Evolutionary conservation across 192 early-diverging fungal species (phyloP).

Genomic region (Coemansia furcata): DNA sequence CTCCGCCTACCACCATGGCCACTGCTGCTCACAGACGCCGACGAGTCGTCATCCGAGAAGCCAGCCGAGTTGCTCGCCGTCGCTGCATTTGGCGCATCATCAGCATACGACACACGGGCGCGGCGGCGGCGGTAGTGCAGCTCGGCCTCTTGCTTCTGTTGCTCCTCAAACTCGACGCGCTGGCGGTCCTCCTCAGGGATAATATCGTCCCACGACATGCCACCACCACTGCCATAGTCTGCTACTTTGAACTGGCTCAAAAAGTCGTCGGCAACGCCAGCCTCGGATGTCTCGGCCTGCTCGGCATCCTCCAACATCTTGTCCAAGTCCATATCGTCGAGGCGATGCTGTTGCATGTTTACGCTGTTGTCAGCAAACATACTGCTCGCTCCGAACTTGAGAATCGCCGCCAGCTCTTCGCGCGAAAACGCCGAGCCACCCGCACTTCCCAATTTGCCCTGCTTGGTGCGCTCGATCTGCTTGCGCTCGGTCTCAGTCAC

Average conservation of each 20-base stretch:
- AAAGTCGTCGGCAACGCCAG: constrained; percentile 83
- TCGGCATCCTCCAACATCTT: constrained; percentile 96
- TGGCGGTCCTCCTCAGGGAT: constrained; percentile 86
- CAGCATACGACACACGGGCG: constrained; percentile 63
- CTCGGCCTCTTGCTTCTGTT: constrained; percentile 60
- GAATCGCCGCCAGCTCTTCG: constrained; percentile 90
- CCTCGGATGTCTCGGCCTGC: constrained; percentile 74
- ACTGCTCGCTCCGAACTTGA: constrained; percentile 98
- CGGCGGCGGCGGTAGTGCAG: constrained; percentile 58
- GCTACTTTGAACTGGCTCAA: constrained; percentile 91
- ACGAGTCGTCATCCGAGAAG: constrained; percentile 26
- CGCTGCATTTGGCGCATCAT: constrained; percentile 53
- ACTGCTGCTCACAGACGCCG: constrained; percentile 37
- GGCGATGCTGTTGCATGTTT: constrained; percentile 63
- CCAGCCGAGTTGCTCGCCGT: constrained; percentile 23
- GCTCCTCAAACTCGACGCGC: constrained; percentile 64
- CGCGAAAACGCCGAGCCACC: constrained; percentile 63
- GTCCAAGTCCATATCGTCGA: constrained; percentile 96
- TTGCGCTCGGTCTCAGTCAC: constrained; percentile 55
- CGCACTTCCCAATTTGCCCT: constrained; percentile 40
- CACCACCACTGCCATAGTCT: constrained; percentile 66
- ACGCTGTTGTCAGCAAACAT: constrained; percentile 78
- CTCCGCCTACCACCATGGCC: constrained; percentile 12
- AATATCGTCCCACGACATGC: constrained; percentile 91
- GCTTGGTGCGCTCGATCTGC: constrained; percentile 52